Evolutionary conservation across 129 eudicot species (phyloP), one percentile per base, ranked within the genome.

Genomic region (Pulicaria dysenterica): DNA sequence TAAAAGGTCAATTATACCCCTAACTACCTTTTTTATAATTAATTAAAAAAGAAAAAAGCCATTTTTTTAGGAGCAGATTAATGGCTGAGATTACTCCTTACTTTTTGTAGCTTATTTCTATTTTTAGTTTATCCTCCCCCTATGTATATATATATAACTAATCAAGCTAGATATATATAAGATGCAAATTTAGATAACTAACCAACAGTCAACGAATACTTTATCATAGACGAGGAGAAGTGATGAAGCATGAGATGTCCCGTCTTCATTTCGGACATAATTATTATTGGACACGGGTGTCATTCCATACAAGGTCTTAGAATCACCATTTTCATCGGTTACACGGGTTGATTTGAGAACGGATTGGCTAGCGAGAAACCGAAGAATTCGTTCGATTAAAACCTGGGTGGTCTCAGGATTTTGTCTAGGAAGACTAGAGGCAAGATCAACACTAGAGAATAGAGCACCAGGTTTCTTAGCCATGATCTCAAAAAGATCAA

Each of bases 311-410:
- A 62, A 10, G 11, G 55, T 75, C 55, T 80, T 64, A 31, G 59
- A 58, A 17, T 13, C 67, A 14, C 77, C 84, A 40, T 70, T 16
- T 11, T 71, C 79, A 55, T 68, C 54, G 3, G 59, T 73, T 0
- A 39, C 72, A 7, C 74, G 10, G 2, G 58, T 42, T 43, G 80
- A 80, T 14, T 80, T 58, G 34, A 86, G 78, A 49, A 86, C 13
- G 7, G 87, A 80, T 11, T 82, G 46, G 57, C 69, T 68, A 51
- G 85, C 85, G 0, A 86, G 81, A 50, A 79, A 67, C 48, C 83
- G 64, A 15, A 85, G 85, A 80, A 85, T 76, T 4, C 87, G 75
- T 53, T 85, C 91, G 5, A 83, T 54, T 73, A 83, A 40, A 39
- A 12, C 15, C 4, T 83, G 55, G 2, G 91, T 83, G 2, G 91